Base-by-base conservation (phyloP, 495 filamentous ascomycete species). In the Stereocaulon alpinum region DNA sequence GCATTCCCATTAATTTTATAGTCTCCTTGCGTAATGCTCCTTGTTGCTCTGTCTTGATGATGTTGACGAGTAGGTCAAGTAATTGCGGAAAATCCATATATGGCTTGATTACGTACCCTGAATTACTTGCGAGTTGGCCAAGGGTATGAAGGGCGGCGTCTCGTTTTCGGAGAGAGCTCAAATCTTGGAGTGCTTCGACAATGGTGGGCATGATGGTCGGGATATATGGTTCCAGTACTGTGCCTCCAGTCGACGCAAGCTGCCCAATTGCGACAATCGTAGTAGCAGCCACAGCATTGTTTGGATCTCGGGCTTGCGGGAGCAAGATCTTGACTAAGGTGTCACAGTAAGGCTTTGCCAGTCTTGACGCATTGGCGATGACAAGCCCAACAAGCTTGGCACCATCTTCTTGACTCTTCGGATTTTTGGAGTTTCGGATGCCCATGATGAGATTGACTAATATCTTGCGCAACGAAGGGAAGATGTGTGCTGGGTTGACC, bases 61-160 rank as follows among this genome's bases (percentile, higher is more conserved):
- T 96, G 63, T 86, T 88, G 62, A 96, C 89, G 43, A 99, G 77
- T 12, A 96, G 86, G 55, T 87, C 88, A 40, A 97, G 85, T 14
- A 99, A 80, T 67, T 95, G 84, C 1, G 93, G 93, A 63, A 96
- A 93, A 59, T 97, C 90, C 47, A 90, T 75, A 67, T 97, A 99
- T 10, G 93, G 94, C 41, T 95, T 87, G 62, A 99, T 96, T 48
- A 99, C 93, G 72, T 99, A 99, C 61, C 94, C 92, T 20, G 90
- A 88, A 68, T 92, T 95, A 67, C 89, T 92, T 6, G 93, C 88
- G 15, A 99, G 73, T 69, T 96, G 91, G 18, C 91, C 93, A 1
- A 99, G 79, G 0, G 93, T 94, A 59, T 86, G 85, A 48, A 99
- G 76, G 10, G 94, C 92, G 6, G 94, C 88, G 68, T 95, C 90